Evolutionary conservation across 305 asterid genomes (phyloP), one percentile per base, ranked within the genome.

Genomic region (Withania somnifera): DNA sequence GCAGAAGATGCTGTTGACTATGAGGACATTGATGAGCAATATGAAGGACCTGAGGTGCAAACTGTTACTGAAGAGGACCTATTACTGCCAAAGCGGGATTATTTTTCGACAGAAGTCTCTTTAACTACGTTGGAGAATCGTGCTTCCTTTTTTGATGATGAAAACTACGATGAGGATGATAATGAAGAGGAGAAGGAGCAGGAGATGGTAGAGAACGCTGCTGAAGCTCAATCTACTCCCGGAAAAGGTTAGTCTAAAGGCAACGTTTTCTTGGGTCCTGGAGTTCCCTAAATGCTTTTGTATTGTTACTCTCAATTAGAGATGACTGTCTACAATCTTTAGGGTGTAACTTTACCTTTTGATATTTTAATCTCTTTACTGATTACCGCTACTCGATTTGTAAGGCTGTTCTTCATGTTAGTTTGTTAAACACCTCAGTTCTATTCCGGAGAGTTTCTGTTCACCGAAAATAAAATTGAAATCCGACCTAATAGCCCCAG

Each of bases 1-100:
- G 98, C 97, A 63, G 99, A 92, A 89, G 94, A 97, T 83, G 99
- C 98, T 82, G 92, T 97, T 82, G 98, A 97, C 86, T 97, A 95
- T 90, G 98, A 95, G 91, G 99, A 97, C 85, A 90, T 97, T 66
- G 98, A 97, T 79, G 99, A 97, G 91, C 94, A 95, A 87, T 97
- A 97, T 87, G 99, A 97, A 82, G 99, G 99, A 82, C 99, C 99
- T 47, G 99, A 97, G 90, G 91, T 97, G 68, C 97, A 93, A 86
- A 87, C 89, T 85, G 92, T 90, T 56, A 92, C 98, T 0, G 99
- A 97, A 89, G 99, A 97, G 89, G 99, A 96, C 88, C 91, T 87
- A 88, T 82, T 96, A 88, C 87, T 95, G 86, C 93, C 98, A 30
- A 92, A 87, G 85, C 90, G 85, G 86, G 93, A 92, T 67, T 97